Percentiles rank a stretch among this genome's conserved stretches.
Evolutionary conservation across 331 rosid species (phyloP).

Genomic region (Erythrophleum ivorense): DNA sequence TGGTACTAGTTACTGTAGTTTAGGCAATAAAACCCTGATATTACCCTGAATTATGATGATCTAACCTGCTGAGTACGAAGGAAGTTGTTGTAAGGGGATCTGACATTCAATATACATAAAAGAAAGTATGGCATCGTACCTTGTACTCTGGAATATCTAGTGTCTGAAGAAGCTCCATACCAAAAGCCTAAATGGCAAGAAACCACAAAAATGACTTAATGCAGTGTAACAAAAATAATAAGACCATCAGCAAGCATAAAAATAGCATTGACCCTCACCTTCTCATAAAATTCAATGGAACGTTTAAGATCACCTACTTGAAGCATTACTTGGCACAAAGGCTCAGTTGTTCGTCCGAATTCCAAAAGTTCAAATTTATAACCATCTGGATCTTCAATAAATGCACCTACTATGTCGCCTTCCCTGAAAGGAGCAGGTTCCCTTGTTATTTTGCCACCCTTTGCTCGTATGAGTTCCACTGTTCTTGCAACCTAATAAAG

Average conservation of each 20-base stretch:
- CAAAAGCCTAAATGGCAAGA: constrained; percentile 63
- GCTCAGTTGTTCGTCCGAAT: constrained; percentile 88
- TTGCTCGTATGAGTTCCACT: constrained; percentile 81
- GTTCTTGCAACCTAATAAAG: constrained; percentile 74
- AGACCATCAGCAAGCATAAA: constrained; percentile 21
- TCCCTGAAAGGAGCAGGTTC: constrained; percentile 87
- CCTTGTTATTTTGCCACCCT: constrained; percentile 86
- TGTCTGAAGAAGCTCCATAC: constrained; percentile 89
- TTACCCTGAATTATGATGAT: constrained; percentile 7
- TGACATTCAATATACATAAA: constrained; percentile 8
- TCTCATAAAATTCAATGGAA: constrained; percentile 86
- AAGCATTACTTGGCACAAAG: constrained; percentile 96
- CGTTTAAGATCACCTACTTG: constrained; percentile 95
- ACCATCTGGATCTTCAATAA: constrained; percentile 94
- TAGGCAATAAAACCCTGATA: neutral
- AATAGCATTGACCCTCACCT: constrained; percentile 57
- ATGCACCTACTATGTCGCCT: constrained; percentile 65
- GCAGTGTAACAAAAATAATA: neutral
- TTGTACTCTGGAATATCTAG: constrained; percentile 84
- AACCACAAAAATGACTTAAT: constrained; percentile 36
- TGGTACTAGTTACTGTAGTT: neutral
- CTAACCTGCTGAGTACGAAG: neutral
- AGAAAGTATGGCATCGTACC: constrained; percentile 54
- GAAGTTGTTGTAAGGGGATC: neutral
- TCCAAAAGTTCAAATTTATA: constrained; percentile 85